Base-by-base conservation (phyloP, 2,329 filamentous ascomycete genomes). In the Mycosphaerelloides madeirae region DNA sequence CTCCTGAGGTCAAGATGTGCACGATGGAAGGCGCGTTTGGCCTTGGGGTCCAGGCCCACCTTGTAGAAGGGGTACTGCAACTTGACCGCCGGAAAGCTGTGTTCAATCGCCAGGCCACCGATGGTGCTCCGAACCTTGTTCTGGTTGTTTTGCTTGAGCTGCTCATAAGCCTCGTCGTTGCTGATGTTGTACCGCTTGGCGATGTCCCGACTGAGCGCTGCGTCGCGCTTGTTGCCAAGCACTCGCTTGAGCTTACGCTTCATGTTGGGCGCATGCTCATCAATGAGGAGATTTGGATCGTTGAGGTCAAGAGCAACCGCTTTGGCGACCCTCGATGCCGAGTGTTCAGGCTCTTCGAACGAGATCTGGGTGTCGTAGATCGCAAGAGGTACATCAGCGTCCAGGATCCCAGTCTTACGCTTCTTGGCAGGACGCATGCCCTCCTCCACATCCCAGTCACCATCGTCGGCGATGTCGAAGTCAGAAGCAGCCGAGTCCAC, bases 21-120 rank as follows among this genome's bases (percentile, higher is more conserved):
- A 7, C 90, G 81, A 65, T 96, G 90, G 67, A 91, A 95, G 31
- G 87, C 85, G 70, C 89, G 66, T 65, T 89, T 72, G 70, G 91
- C 69, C 68, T 85, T 74, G 50, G 78, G 76, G 20, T 81, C 77
- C 15, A 96, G 74, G 60, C 85, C 87, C 44, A 93, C 88, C 61
- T 87, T 87, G 72, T 97, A 98, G 73, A 95, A 97, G 31, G 93
- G 93, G 80, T 87, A 97, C 51, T 94, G 87, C 31, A 98, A 72
- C 61, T 91, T 90, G 60, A 91, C 75, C 9, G 93, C 93, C 13
- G 93, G 91, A 74, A 95, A 76, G 65, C 87, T 90, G 69, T 98
- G 93, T 65, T 98, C 93, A 32, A 98, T 83, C n/a, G 85, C 83
- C 50, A 95, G 81, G 61, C 90, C 91, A 35, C 89, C 88, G 49